phyloP scores from a whole-genome alignment of 805 yeast species.

The Myxozyma udenii region DNA sequence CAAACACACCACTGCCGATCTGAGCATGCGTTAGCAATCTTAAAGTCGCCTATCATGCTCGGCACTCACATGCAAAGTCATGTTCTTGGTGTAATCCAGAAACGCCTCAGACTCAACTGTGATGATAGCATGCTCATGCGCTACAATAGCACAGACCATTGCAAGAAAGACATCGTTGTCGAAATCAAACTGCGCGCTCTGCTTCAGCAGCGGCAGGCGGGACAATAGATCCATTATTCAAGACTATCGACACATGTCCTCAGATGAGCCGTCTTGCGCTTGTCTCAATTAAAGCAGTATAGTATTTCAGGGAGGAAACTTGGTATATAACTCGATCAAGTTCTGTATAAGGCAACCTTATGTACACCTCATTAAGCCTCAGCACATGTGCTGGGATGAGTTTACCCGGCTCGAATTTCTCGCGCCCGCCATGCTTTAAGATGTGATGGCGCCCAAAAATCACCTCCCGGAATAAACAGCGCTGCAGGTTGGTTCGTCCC shows the following conservation, averaged over 20 bases:
- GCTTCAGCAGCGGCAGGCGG: conserved; percentile 6
- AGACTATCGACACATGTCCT: background rate
- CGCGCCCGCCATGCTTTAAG: too few relatives aligned
- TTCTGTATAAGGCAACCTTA: too few relatives aligned
- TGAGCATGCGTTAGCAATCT: background rate
- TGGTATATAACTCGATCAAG: too few relatives aligned
- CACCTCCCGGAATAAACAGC: too few relatives aligned
- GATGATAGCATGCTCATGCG: conserved; percentile 22
- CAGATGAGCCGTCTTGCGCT: background rate
- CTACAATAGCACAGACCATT: conserved; percentile 19
- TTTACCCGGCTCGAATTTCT: too few relatives aligned
- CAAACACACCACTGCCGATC: conserved; percentile 27
- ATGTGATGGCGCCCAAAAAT: too few relatives aligned
- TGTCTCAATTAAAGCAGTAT: too few relatives aligned
- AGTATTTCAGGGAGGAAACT: too few relatives aligned
- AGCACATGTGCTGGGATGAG: too few relatives aligned
- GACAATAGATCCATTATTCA: conserved; percentile 16
- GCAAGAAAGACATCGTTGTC: conserved; percentile 25
- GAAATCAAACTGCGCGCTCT: conserved; percentile 19
- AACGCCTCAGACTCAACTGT: conserved; percentile 17
- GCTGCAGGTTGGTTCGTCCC: too few relatives aligned
- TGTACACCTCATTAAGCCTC: too few relatives aligned
- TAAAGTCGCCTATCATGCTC: background rate
- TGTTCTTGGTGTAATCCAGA: conserved; percentile 18
- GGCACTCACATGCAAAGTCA: conserved; percentile 19